phyloP scores from a whole-genome alignment of 2,329 filamentous ascomycete genomes.

The Ceratocystis cubensis region DNA sequence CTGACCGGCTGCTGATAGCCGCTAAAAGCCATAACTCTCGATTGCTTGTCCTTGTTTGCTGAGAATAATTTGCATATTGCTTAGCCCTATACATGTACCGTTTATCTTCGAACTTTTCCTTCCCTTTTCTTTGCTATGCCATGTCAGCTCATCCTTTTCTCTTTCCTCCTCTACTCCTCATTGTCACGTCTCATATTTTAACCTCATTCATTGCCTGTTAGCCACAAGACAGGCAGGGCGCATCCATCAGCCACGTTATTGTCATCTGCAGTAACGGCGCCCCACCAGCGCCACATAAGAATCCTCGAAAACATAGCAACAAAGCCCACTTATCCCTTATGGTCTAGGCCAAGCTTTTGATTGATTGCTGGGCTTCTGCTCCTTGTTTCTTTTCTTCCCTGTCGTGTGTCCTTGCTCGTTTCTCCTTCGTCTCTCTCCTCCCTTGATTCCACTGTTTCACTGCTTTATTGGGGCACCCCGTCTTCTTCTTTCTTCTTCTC shows the following conservation, averaged over 20 bases:
- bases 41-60: neutral
- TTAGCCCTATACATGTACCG: neutral
- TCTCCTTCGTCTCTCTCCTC: neutral
- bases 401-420: neutral
- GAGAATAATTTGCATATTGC: neutral
- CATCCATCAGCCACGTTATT: neutral
- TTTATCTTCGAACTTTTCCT: neutral
- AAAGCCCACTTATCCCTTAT: neutral
- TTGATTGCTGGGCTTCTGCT: constrained; percentile 3
- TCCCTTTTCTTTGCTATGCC: neutral
- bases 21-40: neutral
- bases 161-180: neutral
- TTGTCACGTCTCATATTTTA: neutral
- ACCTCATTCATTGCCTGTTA: neutral
- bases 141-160: neutral
- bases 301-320: neutral
- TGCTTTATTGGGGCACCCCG: neutral
- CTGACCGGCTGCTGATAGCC: neutral
- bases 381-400: neutral
- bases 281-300: neutral
- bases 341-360: neutral
- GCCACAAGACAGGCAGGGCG: neutral
- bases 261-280: neutral
- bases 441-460: neutral
- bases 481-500: constrained; percentile 5